Base-by-base conservation (phyloP, 805 yeast species). In the Candida pini region DNA sequence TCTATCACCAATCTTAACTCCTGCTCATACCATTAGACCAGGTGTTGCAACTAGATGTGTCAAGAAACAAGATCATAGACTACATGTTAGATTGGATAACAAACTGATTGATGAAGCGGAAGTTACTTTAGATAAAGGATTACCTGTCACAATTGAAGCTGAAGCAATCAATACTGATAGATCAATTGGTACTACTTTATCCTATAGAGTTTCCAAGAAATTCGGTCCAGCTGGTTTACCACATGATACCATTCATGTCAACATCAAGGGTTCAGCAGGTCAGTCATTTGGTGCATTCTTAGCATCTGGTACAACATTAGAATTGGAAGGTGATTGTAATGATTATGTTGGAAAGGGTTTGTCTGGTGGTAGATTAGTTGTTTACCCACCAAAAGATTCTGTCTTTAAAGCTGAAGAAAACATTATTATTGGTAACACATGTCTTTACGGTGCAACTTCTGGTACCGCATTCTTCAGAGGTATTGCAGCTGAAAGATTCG, bases 221-320 rank as follows among this genome's bases (percentile, higher is more conserved):
- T 90, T 87, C 58, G 98, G 98, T 45, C 96, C 89, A 54, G 68
- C 76, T 43, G 95, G 97, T 23, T 70, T 90, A 53, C 98, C 98
- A 15, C 90, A 86, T 52, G 97, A 92, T 62, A 92, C 97, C 13
- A 82, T 90, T 46, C 97, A 89, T 49, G 97, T 89, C 28, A 83
- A 89, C 56, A 76, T 85, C 38, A 72, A 70, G 54, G 98, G 98
- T 45, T 81, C 89, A 38, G 98, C 98, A 19, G 98, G 98, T 54
- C 98, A 90, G 68, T 88, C 97, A 3, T 90, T 92, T 56, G 98
- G 98, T 68, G 98, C 97, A 2, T 90, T 86, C 71, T 72, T 92
- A 51, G 95, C 97, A 31, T 81, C 95, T 5, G 98, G 98, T 69
- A 80, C 90, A 44, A 92, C 97, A 9, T 76, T 90, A 54, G 95